These are phyloP conservation scores for Balakata baccata DNA, from an alignment of 345 rosid genomes.

Conservation along the genomic window DNA sequence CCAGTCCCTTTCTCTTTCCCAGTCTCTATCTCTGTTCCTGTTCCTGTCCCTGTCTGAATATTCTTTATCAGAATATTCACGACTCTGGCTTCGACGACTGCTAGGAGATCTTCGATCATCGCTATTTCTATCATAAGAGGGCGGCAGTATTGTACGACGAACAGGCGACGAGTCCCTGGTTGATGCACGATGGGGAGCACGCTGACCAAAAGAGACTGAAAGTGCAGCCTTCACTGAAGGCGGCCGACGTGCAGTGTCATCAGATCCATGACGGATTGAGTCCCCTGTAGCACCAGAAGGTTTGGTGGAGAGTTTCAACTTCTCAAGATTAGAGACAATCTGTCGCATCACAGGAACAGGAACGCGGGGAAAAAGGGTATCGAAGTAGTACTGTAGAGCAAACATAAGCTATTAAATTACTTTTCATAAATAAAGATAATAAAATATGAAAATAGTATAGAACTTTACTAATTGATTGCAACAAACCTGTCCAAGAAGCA, in stretches of 20 bases:
- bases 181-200: slow-evolving; percentile 97
- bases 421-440: too few relatives aligned
- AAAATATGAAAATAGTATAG: neutral
- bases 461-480: slow-evolving; percentile 12
- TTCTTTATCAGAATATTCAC: slow-evolving; percentile 65
- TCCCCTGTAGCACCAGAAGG: slow-evolving; percentile 88
- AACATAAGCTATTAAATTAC: slow-evolving; percentile 9
- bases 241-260: too few relatives aligned
- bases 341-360: slow-evolving; percentile 95
- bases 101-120: slow-evolving; percentile 64
- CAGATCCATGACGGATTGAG: too few relatives aligned
- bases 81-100: slow-evolving; percentile 58
- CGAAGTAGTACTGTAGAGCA: slow-evolving; percentile 82
- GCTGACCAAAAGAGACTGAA: too few relatives aligned
- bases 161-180: slow-evolving; percentile 97
- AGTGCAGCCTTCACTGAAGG: too few relatives aligned
- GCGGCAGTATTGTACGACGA: slow-evolving; percentile 68
- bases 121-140: slow-evolving; percentile 51
- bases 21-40: slow-evolving; percentile 40
- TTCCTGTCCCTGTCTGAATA: slow-evolving; percentile 40
- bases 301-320: slow-evolving; percentile 79
- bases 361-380: slow-evolving; percentile 91
- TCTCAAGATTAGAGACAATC: slow-evolving; percentile 74
- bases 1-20: slow-evolving; percentile 36
- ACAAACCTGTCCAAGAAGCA: slow-evolving; percentile 96